These are phyloP conservation scores for Paramecium primaurelia DNA, from an alignment of 73 alveolate genomes.

Conservation along the genomic window DNA sequence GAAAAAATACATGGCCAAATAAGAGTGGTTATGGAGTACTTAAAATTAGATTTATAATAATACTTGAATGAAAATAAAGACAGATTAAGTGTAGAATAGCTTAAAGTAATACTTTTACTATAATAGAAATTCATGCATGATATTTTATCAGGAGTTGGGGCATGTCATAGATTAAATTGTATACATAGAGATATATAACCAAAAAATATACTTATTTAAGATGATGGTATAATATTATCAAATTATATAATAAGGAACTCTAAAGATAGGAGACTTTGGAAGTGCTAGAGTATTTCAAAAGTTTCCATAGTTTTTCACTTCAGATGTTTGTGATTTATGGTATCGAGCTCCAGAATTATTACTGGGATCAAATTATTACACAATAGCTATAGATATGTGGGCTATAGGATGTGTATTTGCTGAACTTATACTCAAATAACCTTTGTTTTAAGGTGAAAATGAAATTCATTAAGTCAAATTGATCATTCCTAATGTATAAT, in stretches of 20 bases:
- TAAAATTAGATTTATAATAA: conserved; percentile 71
- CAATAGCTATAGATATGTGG: conserved; percentile 82
- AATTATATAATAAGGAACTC: conserved; percentile 65
- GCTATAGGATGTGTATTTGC: conserved; percentile 94
- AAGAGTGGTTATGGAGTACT: conserved; percentile 82
- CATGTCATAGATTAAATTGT: conserved; percentile 77
- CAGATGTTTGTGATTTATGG: conserved; percentile 72
- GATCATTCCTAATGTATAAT: neutral
- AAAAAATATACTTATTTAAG: conserved; percentile 74
- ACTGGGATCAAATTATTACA: conserved; percentile 53
- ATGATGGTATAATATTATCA: neutral
- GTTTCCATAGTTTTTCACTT: conserved; percentile 57
- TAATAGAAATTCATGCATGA: conserved; percentile 74
- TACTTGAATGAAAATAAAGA: conserved; percentile 91
- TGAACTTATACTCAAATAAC: conserved; percentile 75
- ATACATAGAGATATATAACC: conserved; percentile 85
- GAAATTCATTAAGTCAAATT: conserved; percentile 61
- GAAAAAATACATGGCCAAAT: conserved; percentile 48
- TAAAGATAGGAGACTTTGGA: conserved; percentile 81
- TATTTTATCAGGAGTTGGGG: conserved; percentile 74
- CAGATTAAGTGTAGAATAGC: conserved; percentile 65
- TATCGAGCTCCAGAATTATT: conserved; percentile 85
- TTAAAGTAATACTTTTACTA: conserved; percentile 63
- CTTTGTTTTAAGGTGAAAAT: conserved; percentile 76
- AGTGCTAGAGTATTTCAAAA: conserved; percentile 67